phyloP scores from a whole-genome alignment of 1,284 basidiomycete genomes.

The Fomitopsis palustris region DNA sequence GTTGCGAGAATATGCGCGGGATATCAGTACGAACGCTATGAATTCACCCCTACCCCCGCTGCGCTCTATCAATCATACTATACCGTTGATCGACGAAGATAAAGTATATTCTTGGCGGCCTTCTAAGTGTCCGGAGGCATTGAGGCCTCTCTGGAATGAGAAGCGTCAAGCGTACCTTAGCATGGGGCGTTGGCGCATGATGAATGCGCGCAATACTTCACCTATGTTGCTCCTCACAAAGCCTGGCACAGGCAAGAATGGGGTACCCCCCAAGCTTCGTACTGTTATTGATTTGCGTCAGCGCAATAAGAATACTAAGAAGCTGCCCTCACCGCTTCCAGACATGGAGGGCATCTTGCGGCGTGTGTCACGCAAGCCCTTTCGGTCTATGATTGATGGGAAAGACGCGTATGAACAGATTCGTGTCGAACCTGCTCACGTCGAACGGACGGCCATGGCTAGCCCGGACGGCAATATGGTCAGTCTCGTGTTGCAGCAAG shows the following conservation, averaged over 20 bases:
- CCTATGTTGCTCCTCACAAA: conserved; percentile 32
- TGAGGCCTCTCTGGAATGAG: conserved; percentile 25
- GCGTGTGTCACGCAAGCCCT: too few species aligned
- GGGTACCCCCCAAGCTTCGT: conserved; percentile 12
- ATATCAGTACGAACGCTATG: conserved; percentile 24
- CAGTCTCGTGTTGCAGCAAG: conserved; percentile 32
- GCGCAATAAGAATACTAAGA: conserved; percentile 34
- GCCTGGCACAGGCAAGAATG: conserved; percentile 5
- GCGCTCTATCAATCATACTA: conserved; percentile 34
- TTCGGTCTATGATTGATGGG: too few species aligned
- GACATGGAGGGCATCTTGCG: too few species aligned
- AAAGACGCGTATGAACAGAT: too few species aligned
- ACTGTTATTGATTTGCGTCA: conserved; percentile 30
- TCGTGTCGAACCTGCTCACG: too few species aligned
- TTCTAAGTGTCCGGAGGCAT: conserved; percentile 30
- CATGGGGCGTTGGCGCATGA: conserved; percentile 26
- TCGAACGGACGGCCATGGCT: too few species aligned
- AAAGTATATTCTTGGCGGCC: conserved; percentile 29
- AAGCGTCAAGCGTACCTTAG: conserved; percentile 27
- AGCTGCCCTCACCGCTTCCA: background rate
- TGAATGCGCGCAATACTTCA: conserved; percentile 27
- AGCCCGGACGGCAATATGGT: conserved; percentile 31
- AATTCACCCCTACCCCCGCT: conserved; percentile 30
- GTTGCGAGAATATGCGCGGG: conserved; percentile 17
- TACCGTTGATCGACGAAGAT: conserved; percentile 33